phyloP scores from a whole-genome alignment of 208 protist genomes.

The Plasmodiophora brassicae region DNA sequence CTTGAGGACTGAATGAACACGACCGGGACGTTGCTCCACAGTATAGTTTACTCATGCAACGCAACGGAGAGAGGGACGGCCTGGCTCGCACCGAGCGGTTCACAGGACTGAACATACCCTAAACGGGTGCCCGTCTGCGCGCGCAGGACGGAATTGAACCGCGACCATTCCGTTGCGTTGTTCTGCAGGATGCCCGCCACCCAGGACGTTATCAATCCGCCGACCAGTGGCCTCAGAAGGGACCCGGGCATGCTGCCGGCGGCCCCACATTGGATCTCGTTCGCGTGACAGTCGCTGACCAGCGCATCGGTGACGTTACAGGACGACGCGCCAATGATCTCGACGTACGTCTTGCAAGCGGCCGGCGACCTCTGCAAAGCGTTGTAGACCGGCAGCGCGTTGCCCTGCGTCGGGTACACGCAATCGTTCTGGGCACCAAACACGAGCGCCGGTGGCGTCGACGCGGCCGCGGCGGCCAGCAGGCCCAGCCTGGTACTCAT shows the following conservation, averaged over 20 bases:
- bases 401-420: neutral
- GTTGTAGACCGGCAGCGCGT: neutral
- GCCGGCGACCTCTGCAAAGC: neutral
- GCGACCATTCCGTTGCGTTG: neutral
- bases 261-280: neutral
- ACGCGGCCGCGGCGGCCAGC: neutral
- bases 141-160: neutral
- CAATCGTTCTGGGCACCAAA: neutral
- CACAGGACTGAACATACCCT: neutral
- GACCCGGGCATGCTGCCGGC: neutral
- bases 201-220: neutral
- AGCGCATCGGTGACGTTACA: neutral
- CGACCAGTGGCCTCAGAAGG: neutral
- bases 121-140: neutral
- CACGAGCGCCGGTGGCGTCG: neutral
- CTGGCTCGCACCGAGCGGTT: neutral
- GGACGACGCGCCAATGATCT: neutral
- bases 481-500: neutral
- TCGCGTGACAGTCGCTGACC: neutral
- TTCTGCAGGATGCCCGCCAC: neutral
- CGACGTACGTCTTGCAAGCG: conserved; percentile 27
- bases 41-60: too few relatives aligned
- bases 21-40: too few relatives aligned
- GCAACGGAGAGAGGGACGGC: neutral
- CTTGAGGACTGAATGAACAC: conserved; percentile 19